Conservation (phyloP, 2,329 filamentous ascomycete species). For the Ploettnerulaceae sp. region DNA sequence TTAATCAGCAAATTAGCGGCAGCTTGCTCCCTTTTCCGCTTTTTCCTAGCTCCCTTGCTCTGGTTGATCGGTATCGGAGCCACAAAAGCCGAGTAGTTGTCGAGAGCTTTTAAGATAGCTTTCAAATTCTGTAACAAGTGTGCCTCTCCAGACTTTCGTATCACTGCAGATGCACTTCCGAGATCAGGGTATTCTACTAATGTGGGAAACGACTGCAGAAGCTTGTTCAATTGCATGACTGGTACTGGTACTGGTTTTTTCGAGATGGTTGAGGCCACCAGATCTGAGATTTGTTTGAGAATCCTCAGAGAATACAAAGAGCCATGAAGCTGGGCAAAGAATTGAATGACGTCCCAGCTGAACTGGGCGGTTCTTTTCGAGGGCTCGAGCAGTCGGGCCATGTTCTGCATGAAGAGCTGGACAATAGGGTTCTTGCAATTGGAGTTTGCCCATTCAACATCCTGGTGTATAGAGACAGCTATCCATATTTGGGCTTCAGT, state of each 20-base stretch:
- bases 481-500: constrained; percentile 24
- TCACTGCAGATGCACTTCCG: constrained; percentile 6
- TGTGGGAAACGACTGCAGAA: constrained; percentile 25
- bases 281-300: constrained; percentile 29
- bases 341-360: constrained; percentile 33
- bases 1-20: background rate
- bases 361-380: constrained; percentile 8
- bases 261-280: constrained; percentile 15
- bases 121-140: background rate
- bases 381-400: constrained; percentile 7
- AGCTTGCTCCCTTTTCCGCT: constrained; percentile 20
- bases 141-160: constrained; percentile 7
- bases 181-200: constrained; percentile 20
- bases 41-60: constrained; percentile 17
- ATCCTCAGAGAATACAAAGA: constrained; percentile 34
- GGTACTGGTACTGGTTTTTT: constrained; percentile 7
- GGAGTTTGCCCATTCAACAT: constrained; percentile 28
- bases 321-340: constrained; percentile 31
- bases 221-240: constrained; percentile 12
- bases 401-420: constrained; percentile 13
- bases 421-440: constrained; percentile 22
- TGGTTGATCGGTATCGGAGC: background rate
- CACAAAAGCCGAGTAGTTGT: constrained; percentile 14
- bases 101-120: constrained; percentile 11
- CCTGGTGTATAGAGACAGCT: constrained; percentile 28